Evolutionary conservation across 2,329 filamentous ascomycete genomes (phyloP).

Genomic region (Cladophialophora yegresii): DNA sequence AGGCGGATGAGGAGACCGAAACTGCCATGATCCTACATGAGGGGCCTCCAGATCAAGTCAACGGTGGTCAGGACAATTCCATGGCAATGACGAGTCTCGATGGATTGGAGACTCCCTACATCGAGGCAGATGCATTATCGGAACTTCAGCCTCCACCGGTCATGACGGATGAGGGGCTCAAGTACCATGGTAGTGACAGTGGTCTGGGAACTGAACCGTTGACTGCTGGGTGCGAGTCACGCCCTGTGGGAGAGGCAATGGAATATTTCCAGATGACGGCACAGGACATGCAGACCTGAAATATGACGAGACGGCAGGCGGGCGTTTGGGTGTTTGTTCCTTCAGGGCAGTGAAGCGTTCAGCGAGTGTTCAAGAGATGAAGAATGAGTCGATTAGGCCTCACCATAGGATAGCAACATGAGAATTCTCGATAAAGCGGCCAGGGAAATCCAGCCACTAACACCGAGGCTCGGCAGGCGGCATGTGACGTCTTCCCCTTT

Average conservation of each 20-base stretch:
- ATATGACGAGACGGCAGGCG: slow-evolving; percentile 1
- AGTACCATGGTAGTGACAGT: slow-evolving; percentile 39
- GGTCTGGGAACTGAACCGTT: slow-evolving; percentile 39
- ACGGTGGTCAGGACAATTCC: slow-evolving; percentile 22
- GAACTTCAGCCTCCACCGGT: slow-evolving; percentile 30
- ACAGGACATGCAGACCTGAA: slow-evolving; percentile 26
- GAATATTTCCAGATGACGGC: slow-evolving; percentile 35
- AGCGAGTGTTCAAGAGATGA: slow-evolving; percentile 11
- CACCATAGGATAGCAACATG: not conserved
- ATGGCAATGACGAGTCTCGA: slow-evolving; percentile 23
- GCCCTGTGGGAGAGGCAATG: slow-evolving; percentile 22
- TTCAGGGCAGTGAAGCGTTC: slow-evolving; percentile 14
- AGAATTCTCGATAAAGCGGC: not conserved
- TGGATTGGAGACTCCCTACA: slow-evolving; percentile 22
- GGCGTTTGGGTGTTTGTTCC: slow-evolving; percentile 9
- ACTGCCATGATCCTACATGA: slow-evolving; percentile 29
- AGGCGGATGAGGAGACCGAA: slow-evolving; percentile 27
- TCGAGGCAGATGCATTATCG: slow-evolving; percentile 20
- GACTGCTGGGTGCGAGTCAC: slow-evolving; percentile 30
- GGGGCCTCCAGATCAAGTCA: slow-evolving; percentile 10
- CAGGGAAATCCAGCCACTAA: not conserved
- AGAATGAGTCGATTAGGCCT: not conserved
- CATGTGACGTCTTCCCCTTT: slow-evolving; percentile 2
- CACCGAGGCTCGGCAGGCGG: not conserved
- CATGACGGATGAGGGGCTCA: slow-evolving; percentile 27